Evolutionary conservation across 345 rosid species (phyloP).

Genomic region (Garcia nutans): DNA sequence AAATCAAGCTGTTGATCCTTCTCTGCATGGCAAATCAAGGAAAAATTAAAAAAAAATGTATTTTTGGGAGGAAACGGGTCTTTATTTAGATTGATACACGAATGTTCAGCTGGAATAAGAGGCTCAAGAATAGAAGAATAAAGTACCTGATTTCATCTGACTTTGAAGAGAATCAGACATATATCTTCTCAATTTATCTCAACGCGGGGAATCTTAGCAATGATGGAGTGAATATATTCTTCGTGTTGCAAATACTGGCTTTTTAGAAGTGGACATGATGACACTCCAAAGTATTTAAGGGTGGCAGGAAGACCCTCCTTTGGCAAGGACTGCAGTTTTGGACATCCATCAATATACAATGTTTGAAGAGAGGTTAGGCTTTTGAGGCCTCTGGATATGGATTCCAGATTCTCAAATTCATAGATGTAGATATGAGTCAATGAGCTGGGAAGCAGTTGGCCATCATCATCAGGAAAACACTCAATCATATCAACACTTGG

Average conservation of each 20-base stretch:
- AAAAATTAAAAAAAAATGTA: too few relatives aligned
- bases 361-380: constrained; percentile 18
- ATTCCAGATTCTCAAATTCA: constrained; percentile 7
- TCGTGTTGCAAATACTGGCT: constrained; percentile 1
- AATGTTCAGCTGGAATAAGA: too few relatives aligned
- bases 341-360: constrained; percentile 21
- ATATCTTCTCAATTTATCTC: too few relatives aligned
- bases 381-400: constrained; percentile 15
- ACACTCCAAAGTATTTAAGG: constrained; percentile 4
- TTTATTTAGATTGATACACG: too few relatives aligned
- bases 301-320: constrained; percentile 20
- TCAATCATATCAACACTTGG: neutral
- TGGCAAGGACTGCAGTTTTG: constrained; percentile 21
- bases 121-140: too few relatives aligned
- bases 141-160: too few relatives aligned
- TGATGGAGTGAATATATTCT: constrained; percentile 20
- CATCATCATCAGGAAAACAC: constrained; percentile 27
- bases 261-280: constrained; percentile 24
- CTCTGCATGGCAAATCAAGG: too few relatives aligned
- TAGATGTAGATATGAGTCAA: constrained; percentile 11
- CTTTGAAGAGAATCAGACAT: too few relatives aligned
- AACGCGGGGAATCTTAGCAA: constrained; percentile 15
- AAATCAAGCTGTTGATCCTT: too few relatives aligned
- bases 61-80: too few relatives aligned
- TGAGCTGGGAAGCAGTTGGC: constrained; percentile 22